phyloP scores from a whole-genome alignment of 2,329 filamentous ascomycete species.

The Paramyrothecium roridum region DNA sequence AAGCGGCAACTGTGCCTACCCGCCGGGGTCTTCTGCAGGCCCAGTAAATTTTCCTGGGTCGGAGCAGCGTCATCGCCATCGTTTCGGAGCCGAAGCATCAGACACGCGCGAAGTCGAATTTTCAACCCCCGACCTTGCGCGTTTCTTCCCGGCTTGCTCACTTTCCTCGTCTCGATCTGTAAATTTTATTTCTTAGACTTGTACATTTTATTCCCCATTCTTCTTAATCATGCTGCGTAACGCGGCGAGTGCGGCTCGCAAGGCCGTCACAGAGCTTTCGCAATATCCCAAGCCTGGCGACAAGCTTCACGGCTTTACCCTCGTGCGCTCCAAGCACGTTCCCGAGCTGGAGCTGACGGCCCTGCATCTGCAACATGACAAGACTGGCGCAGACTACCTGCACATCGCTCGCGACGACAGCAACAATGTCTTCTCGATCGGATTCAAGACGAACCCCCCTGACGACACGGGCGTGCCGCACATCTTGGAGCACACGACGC shows the following conservation, averaged over 20 bases:
- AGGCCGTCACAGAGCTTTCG: slow-evolving; percentile 72
- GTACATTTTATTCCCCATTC: not conserved
- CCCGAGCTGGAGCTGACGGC: slow-evolving; percentile 92
- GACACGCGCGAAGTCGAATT: not conserved
- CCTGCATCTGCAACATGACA: slow-evolving; percentile 85
- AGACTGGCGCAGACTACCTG: slow-evolving; percentile 92
- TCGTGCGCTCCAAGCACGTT: slow-evolving; percentile 85
- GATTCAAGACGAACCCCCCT: slow-evolving; percentile 97
- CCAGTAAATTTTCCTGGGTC: slow-evolving; percentile 10
- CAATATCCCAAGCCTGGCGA: slow-evolving; percentile 77
- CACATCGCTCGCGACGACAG: slow-evolving; percentile 92
- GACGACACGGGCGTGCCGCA: slow-evolving; percentile 96
- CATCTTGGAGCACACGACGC: slow-evolving; percentile 94
- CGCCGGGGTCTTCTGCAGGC: not conserved
- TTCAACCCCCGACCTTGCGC: slow-evolving; percentile 3
- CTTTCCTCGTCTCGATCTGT: slow-evolving; percentile 10
- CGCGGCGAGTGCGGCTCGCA: slow-evolving; percentile 48
- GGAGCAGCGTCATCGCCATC: slow-evolving; percentile 16
- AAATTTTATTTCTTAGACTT: slow-evolving; percentile 16
- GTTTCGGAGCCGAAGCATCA: slow-evolving; percentile 8
- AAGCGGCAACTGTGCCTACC: not conserved
- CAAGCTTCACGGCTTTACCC: slow-evolving; percentile 88
- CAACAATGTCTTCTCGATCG: slow-evolving; percentile 99
- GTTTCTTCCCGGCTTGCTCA: slow-evolving; percentile 1
- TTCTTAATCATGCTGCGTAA: slow-evolving; percentile 46